Percentiles rank a stretch among this genome's conserved stretches.
Conservation (phyloP, 148 eudicot genomes). For the Beta vulgaris region DNA sequence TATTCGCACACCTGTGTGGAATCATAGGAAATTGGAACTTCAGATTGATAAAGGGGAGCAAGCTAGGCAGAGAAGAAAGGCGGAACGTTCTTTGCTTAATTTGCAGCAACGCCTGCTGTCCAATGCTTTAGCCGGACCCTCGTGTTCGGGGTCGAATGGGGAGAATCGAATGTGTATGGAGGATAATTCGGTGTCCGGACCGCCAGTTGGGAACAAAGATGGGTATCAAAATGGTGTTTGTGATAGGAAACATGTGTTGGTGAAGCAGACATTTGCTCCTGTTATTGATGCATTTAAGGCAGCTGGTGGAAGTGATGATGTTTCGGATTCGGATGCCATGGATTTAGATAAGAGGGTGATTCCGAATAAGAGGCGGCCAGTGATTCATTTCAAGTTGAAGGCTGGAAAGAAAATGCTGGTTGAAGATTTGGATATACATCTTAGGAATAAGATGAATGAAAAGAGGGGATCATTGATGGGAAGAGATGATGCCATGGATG, state of each 20-base stretch:
- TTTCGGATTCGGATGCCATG: conserved; percentile 35
- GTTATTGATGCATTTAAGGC: conserved; percentile 67
- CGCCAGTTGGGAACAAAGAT: conserved; percentile 50
- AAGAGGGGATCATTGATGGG: conserved; percentile 34
- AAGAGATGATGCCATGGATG: conserved; percentile 76
- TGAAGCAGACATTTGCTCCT: conserved; percentile 64
- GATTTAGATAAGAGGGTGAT: conserved; percentile 39
- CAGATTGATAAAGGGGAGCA: conserved; percentile 70
- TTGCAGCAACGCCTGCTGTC: conserved; percentile 70
- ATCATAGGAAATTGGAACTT: conserved; percentile 60
- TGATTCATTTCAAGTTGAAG: conserved; percentile 60
- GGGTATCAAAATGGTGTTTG: conserved; percentile 20
- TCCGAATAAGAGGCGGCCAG: conserved; percentile 41
- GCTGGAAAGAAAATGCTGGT: conserved; percentile 57
- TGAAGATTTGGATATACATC: conserved; percentile 62
- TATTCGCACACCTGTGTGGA: conserved; percentile 60
- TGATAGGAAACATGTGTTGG: conserved; percentile 41
- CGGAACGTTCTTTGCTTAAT: conserved; percentile 77
- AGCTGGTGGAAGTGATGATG: background rate
- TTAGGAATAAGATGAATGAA: conserved; percentile 32
- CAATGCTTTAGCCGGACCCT: conserved; percentile 38
- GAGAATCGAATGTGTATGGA: conserved; percentile 17
- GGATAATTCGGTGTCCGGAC: conserved; percentile 32
- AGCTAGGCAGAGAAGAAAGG: conserved; percentile 84
- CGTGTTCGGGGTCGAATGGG: conserved; percentile 32